phyloP scores from a whole-genome alignment of 2,329 filamentous ascomycete genomes.

The Alternaria incomplexa region DNA sequence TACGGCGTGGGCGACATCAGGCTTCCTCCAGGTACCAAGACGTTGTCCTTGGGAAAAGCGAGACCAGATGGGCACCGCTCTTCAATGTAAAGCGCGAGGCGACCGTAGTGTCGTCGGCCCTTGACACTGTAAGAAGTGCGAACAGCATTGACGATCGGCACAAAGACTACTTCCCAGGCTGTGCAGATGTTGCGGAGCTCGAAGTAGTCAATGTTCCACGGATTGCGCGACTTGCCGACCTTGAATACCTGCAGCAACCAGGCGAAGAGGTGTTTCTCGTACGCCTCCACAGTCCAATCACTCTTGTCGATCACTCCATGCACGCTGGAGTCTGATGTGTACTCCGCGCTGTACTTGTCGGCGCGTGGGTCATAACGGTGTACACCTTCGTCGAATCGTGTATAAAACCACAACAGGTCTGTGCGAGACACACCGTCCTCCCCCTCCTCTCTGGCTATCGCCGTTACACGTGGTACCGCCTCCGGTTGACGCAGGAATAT shows the following conservation, averaged over 20 bases:
- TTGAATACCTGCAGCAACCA: slow-evolving; percentile 43
- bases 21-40: slow-evolving; percentile 13
- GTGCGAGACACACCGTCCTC: slow-evolving; percentile 21
- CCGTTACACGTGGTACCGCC: slow-evolving; percentile 13
- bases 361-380: slow-evolving; percentile 34
- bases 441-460: neutral
- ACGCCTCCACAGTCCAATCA: slow-evolving; percentile 31
- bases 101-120: slow-evolving; percentile 39
- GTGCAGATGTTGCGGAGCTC: slow-evolving; percentile 32
- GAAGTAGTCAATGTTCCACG: slow-evolving; percentile 37
- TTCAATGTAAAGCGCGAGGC: slow-evolving; percentile 42
- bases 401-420: slow-evolving; percentile 43
- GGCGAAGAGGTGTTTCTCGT: slow-evolving; percentile 42
- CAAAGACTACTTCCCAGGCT: slow-evolving; percentile 37
- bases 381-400: slow-evolving; percentile 35
- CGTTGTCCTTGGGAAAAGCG: slow-evolving; percentile 41
- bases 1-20: slow-evolving; percentile 29
- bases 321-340: slow-evolving; percentile 14
- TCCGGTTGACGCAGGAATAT: slow-evolving; percentile 28
- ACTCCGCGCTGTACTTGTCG: slow-evolving; percentile 16
- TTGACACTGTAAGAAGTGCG: slow-evolving; percentile 33
- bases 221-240: slow-evolving; percentile 39
- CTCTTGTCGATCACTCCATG: slow-evolving; percentile 34
- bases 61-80: slow-evolving; percentile 32
- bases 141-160: slow-evolving; percentile 41